Evolutionary conservation across 805 yeast species (phyloP).

Genomic region (Starmerella apicola): DNA sequence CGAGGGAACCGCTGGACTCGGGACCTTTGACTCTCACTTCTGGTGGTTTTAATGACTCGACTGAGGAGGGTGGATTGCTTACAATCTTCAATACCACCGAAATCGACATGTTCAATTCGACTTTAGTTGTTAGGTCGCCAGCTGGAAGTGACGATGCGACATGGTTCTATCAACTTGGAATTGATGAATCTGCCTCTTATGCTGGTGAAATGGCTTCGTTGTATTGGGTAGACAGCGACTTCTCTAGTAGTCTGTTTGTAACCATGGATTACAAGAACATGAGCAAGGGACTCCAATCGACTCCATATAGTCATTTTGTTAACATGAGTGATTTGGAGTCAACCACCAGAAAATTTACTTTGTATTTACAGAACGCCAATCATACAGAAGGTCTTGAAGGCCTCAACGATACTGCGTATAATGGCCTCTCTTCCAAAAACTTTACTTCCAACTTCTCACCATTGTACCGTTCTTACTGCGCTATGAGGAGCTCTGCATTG

Average conservation of each 20-base stretch:
- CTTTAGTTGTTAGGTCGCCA: slow-evolving; percentile 7
- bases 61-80: slow-evolving; percentile 17
- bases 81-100: slow-evolving; percentile 4
- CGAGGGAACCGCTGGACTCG: slow-evolving; percentile 5
- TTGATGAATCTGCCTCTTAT: slow-evolving; percentile 29
- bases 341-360: slow-evolving; percentile 10
- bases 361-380: slow-evolving; percentile 7
- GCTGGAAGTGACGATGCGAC: slow-evolving; percentile 7
- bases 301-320: slow-evolving; percentile 13
- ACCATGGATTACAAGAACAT: slow-evolving; percentile 28
- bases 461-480: slow-evolving; percentile 56
- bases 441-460: no score
- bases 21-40: slow-evolving; percentile 4
- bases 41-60: slow-evolving; percentile 7
- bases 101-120: slow-evolving; percentile 6
- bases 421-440: neutral
- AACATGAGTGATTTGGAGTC: slow-evolving; percentile 5
- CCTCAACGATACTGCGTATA: neutral
- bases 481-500: slow-evolving; percentile 43
- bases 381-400: neutral
- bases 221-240: slow-evolving; percentile 58
- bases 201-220: slow-evolving; percentile 16
- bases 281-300: slow-evolving; percentile 3
- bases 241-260: slow-evolving; percentile 49
- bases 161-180: slow-evolving; percentile 59